phyloP scores from a whole-genome alignment of 371 early-diverging fungal species.

The Mucor mucedo region DNA sequence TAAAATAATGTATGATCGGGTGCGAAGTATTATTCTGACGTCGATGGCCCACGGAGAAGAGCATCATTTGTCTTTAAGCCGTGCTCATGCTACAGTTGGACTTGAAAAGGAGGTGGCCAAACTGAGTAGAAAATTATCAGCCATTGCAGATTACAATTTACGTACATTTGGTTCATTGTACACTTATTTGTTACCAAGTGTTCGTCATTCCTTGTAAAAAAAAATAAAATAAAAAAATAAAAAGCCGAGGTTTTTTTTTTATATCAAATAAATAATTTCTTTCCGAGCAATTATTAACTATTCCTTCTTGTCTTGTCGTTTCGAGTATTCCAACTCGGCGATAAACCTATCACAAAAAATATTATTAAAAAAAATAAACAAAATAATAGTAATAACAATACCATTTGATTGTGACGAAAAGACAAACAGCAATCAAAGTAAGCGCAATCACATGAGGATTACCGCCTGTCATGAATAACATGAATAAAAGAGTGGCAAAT shows the following conservation, averaged over 20 bases:
- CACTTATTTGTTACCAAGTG: slow-evolving; percentile 22
- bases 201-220: slow-evolving; percentile 5
- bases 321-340: slow-evolving; percentile 22
- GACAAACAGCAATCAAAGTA: slow-evolving; percentile 50
- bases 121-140: slow-evolving; percentile 31
- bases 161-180: slow-evolving; percentile 39
- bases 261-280: background rate
- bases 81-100: slow-evolving; percentile 22
- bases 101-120: slow-evolving; percentile 33
- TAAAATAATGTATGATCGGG: slow-evolving; percentile 37
- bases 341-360: slow-evolving; percentile 25
- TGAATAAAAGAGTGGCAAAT: slow-evolving; percentile 49
- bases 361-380: background rate
- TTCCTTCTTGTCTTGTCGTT: slow-evolving; percentile 14
- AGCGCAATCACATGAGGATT: slow-evolving; percentile 63
- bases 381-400: slow-evolving; percentile 14
- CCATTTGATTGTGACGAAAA: slow-evolving; percentile 65
- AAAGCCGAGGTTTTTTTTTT: slow-evolving; percentile 5
- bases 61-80: background rate
- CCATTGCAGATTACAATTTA: slow-evolving; percentile 38
- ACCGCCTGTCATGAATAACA: slow-evolving; percentile 51
- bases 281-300: background rate
- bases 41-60: slow-evolving; percentile 7
- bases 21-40: slow-evolving; percentile 12
- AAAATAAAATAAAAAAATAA: background rate